Conservation (phyloP, 163 green algal genomes). For the Prototheca wickerhamii region DNA sequence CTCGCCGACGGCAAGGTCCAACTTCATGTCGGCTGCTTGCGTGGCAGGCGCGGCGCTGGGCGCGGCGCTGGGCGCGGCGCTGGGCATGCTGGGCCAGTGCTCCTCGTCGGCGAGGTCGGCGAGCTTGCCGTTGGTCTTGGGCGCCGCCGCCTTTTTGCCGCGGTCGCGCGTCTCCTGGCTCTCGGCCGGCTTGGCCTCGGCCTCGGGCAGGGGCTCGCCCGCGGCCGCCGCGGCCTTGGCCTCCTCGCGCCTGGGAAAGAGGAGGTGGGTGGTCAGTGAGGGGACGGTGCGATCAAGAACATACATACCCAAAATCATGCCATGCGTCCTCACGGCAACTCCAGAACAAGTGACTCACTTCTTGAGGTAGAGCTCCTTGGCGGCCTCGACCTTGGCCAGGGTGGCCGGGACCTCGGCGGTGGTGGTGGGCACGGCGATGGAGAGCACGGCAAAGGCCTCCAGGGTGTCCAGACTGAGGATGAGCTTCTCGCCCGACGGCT, state of each 20-base stretch:
- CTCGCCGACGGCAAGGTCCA: neutral
- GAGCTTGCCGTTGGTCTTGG: neutral
- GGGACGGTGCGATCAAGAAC: too few species aligned
- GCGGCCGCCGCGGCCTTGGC: conserved; percentile 6
- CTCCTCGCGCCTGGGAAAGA: conserved; percentile 3
- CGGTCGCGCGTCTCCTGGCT: too few species aligned
- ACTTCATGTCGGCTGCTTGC: neutral
- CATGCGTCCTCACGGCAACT: too few species aligned
- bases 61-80: neutral
- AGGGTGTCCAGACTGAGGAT: conserved; percentile 32
- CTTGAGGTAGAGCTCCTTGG: conserved; percentile 25
- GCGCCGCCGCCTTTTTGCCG: conserved; percentile 4
- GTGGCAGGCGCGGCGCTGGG: neutral
- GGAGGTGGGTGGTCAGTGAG: too few species aligned
- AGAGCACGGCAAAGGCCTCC: conserved; percentile 29
- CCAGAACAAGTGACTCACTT: too few species aligned
- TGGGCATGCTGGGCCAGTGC: conserved; percentile 26
- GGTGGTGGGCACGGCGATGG: conserved; percentile 24
- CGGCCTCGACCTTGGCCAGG: conserved; percentile 18
- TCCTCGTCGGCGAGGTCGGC: conserved; percentile 27
- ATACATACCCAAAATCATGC: too few species aligned
- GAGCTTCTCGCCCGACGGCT: neutral
- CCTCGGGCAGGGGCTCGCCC: conserved; percentile 2
- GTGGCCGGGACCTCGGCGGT: conserved; percentile 8
- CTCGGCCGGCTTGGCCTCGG: neutral